Base-by-base conservation (phyloP, 1,284 basidiomycete species). In the Ustilago cynodontis region DNA sequence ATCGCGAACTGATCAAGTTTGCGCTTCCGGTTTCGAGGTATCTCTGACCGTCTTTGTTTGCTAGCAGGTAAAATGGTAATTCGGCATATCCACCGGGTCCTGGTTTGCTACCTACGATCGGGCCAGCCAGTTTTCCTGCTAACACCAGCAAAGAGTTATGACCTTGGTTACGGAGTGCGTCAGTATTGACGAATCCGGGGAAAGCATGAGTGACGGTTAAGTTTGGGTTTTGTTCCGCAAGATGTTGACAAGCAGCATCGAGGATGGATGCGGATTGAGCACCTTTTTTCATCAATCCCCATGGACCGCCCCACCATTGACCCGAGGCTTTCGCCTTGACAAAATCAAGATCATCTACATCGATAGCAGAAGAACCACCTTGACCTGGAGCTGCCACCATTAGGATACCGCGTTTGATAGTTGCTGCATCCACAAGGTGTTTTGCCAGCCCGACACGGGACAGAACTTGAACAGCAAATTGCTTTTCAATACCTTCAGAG, bases 391-490 rank as follows among this genome's bases (percentile, higher is more conserved):
- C 75, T 13, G 81, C 80, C 18, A 87, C 76, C 57, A 78, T 79
- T 29, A 85, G 64, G 22, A 85, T 74, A 7, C 81, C 68, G 3
- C 77, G 60, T 52, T 85, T 86, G 66, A 87, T 74, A 9, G 79
- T 79, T 9, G 79, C 80, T 0, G 74, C 63, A 45, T 82, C 71
- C 7, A 85, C 77, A 35, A 87, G 80, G 5, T 79, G 65, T 51
- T 86, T 81, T 13, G 83, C 84, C 35, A 87, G 63, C 0, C 82
- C 83, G 59, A 87, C 85, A 13, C 86, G 84, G 9, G 84, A 85
- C 14, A 87, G 72, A 9, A 81, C 79, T 58, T 87, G 86, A 20
- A 87, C 82, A 22, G 86, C 80, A 37, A 86, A 87, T 49, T 84
- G 82, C 7, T 56, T 55, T 28, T 87, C 86, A 61, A 79, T 65